Conservation (phyloP, 2,329 filamentous ascomycete genomes). For the Fusarium sororula region DNA sequence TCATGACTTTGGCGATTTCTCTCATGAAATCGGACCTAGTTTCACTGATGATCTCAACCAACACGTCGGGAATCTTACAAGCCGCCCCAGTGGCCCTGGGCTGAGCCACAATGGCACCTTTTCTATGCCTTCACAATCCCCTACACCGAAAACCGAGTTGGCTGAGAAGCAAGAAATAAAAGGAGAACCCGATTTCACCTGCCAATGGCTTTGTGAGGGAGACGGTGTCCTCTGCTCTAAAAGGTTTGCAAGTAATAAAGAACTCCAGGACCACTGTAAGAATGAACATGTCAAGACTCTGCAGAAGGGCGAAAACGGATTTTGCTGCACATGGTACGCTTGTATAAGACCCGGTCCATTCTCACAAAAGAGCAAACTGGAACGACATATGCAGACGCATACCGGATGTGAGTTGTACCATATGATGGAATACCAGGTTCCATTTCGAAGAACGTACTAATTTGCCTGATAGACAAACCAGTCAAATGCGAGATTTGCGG, state of each 20-base stretch:
- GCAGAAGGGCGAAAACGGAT: conserved; percentile 56
- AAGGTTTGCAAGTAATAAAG: conserved; percentile 55
- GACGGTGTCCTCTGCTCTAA: conserved; percentile 44
- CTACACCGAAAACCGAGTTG: conserved; percentile 22
- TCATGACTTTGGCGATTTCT: conserved; percentile 11
- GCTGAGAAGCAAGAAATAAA: conserved; percentile 25
- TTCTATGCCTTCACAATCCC: background rate
- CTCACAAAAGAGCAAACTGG: conserved; percentile 69
- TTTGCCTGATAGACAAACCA: conserved; percentile 61
- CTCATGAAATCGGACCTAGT: conserved; percentile 10
- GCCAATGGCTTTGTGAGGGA: conserved; percentile 45
- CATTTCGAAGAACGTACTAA: conserved; percentile 14
- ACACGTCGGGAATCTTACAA: conserved; percentile 7
- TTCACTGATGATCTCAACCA: conserved; percentile 16
- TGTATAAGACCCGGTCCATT: conserved; percentile 66
- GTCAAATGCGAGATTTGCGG: conserved; percentile 65
- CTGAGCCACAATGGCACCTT: conserved; percentile 5
- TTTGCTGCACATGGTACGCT: conserved; percentile 64
- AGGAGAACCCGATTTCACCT: conserved; percentile 43
- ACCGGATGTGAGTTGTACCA: conserved; percentile 64
- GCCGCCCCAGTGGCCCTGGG: background rate
- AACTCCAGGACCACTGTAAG: conserved; percentile 65
- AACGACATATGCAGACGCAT: conserved; percentile 72
- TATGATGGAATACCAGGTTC: background rate
- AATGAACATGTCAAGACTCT: conserved; percentile 58